These are phyloP conservation scores for Hanseniaspora taiwanica DNA, from an alignment of 805 yeast species.

Conservation along the genomic window DNA sequence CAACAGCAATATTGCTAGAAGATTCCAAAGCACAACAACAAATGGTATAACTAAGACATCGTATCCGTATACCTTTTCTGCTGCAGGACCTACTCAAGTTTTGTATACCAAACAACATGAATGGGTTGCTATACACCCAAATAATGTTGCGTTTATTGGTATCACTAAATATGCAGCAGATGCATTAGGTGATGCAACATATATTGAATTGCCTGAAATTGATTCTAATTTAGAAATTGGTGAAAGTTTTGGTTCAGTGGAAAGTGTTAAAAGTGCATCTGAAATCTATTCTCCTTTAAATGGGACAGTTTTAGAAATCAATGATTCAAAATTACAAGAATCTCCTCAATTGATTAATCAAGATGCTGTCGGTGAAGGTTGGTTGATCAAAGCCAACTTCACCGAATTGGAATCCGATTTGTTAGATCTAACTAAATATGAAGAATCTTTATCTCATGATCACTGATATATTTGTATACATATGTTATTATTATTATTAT, in stretches of 20 bases:
- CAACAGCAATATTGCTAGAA: too few species aligned
- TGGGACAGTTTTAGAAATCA: conserved; percentile 65
- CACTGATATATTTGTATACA: not conserved
- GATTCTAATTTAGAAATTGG: conserved; percentile 51
- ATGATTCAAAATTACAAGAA: conserved; percentile 48
- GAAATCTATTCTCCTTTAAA: conserved; percentile 83
- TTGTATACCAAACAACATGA: conserved; percentile 86
- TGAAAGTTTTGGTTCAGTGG: conserved; percentile 85
- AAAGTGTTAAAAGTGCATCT: conserved; percentile 85
- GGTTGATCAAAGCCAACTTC: conserved; percentile 73
- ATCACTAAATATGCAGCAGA: conserved; percentile 92
- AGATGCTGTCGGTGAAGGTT: conserved; percentile 90
- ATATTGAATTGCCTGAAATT: conserved; percentile 74
- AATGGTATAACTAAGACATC: conserved; percentile 19
- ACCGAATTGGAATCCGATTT: conserved; percentile 36
- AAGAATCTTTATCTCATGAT: conserved; percentile 34
- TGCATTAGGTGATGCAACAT: conserved; percentile 94
- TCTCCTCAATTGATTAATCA: conserved; percentile 68
- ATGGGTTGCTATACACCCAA: conserved; percentile 81
- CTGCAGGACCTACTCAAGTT: conserved; percentile 16
- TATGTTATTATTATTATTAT: too few species aligned
- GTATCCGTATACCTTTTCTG: conserved; percentile 20
- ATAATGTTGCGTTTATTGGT: conserved; percentile 78
- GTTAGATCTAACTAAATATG: conserved; percentile 43
- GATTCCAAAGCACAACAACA: conserved; percentile 1